These are phyloP conservation scores for Phylloporus arenicola DNA, from an alignment of 768 basidiomycete genomes.

Conservation along the genomic window DNA sequence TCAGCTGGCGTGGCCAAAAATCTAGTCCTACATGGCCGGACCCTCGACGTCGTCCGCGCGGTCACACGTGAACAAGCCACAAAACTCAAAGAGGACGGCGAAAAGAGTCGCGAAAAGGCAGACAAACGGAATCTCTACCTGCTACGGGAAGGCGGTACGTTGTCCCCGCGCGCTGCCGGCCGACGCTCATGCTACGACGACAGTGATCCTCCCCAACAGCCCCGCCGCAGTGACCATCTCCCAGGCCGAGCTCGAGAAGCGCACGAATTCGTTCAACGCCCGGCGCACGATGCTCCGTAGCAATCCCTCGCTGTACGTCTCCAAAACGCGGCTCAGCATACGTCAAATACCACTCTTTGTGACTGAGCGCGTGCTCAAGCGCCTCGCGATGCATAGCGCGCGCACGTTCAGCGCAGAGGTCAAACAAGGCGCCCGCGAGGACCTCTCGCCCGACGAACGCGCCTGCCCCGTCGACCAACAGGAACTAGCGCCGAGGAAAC, in stretches of 20 bases:
- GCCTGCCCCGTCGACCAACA: constrained; percentile 22
- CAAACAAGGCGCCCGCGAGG: constrained; percentile 51
- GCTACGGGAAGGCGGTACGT: constrained; percentile 86
- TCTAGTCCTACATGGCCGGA: constrained; percentile 85
- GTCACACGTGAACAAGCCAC: too few relatives aligned
- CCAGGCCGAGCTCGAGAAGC: constrained; percentile 76
- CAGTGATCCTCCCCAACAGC: constrained; percentile 88
- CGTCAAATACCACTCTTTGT: constrained; percentile 90
- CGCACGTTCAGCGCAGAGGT: constrained; percentile 79
- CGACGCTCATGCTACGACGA: neutral
- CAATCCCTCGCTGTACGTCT: constrained; percentile 93
- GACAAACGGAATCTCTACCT: too few relatives aligned
- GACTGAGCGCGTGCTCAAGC: constrained; percentile 85
- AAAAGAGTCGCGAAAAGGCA: constrained; percentile 80
- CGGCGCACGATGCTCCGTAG: constrained; percentile 78
- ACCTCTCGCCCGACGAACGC: constrained; percentile 58
- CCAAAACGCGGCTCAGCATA: constrained; percentile 88
- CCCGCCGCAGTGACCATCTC: constrained; percentile 70
- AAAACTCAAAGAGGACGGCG: constrained; percentile 84
- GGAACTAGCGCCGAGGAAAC: constrained; percentile 20
- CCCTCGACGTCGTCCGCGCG: too few relatives aligned
- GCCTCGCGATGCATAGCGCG: constrained; percentile 76
- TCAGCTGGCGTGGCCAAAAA: constrained; percentile 76
- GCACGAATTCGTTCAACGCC: constrained; percentile 79
- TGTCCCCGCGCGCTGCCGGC: neutral